These are phyloP conservation scores for Cladochytrium tenue DNA, from an alignment of 371 early-diverging fungal species.

Conservation along the genomic window DNA sequence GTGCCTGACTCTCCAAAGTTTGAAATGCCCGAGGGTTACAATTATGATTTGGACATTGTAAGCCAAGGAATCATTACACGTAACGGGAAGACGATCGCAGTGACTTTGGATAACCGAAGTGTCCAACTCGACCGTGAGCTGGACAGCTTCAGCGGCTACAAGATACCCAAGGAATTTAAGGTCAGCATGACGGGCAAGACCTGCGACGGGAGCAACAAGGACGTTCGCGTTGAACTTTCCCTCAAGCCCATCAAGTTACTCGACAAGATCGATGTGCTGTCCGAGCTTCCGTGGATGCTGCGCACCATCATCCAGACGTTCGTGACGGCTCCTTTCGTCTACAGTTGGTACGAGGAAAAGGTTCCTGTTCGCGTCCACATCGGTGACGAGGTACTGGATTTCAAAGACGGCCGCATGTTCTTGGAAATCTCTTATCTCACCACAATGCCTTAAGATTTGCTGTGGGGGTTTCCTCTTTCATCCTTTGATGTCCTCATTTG, in stretches of 20 bases:
- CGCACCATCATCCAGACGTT: constrained; percentile 87
- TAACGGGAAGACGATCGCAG: constrained; percentile 66
- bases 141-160: constrained; percentile 67
- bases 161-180: constrained; percentile 64
- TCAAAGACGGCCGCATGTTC: constrained; percentile 23
- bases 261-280: constrained; percentile 78
- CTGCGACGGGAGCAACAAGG: constrained; percentile 42
- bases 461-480: too few species aligned
- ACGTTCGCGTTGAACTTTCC: constrained; percentile 48
- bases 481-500: too few species aligned
- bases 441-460: too few species aligned
- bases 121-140: constrained; percentile 45
- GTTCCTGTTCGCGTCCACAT: constrained; percentile 54
- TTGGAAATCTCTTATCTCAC: constrained; percentile 18
- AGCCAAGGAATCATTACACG: constrained; percentile 76
- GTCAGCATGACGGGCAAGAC: constrained; percentile 19
- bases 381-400: constrained; percentile 62
- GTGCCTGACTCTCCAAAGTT: constrained; percentile 57
- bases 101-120: constrained; percentile 72
- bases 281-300: constrained; percentile 84
- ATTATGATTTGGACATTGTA: constrained; percentile 49
- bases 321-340: constrained; percentile 90
- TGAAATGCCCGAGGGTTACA: constrained; percentile 75
- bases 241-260: constrained; percentile 64
- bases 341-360: constrained; percentile 60